Evolutionary conservation across 805 yeast species (phyloP), one percentile per base, ranked within the genome.

Genomic region (Kuraishia capsulata): DNA sequence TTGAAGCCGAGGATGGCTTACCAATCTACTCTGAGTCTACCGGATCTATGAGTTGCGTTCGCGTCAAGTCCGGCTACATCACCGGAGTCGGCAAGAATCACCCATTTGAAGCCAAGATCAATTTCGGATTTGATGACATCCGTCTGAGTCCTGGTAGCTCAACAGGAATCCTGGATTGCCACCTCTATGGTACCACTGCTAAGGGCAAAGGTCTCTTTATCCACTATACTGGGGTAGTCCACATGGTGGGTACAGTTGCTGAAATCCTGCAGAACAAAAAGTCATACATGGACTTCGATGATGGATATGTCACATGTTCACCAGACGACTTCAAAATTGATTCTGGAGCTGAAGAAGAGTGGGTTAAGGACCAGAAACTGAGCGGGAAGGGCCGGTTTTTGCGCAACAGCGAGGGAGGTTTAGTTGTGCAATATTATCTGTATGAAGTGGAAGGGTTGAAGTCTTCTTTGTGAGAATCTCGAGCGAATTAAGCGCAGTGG

Each of bases 361-460:
- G 86, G 86, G 67, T 69, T 14, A 44, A 59, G 32, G 51, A 57
- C 35, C 67, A 69, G 51, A 71, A 65, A 45, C 61, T 76, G 40
- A 36, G 75, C 18, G 85, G 81, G 17, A 73, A 68, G 51, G 85
- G 86, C 25, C 65, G 80, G 41, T 76, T 77, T 48, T 50, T 70
- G 35, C 64, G 78, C 47, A 72, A 69, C 43, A 61, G 53, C 3
- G 49, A 59, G 5, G 76, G 71, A 17, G 45, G 28, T 2, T 53
- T 74, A 41, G 65, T 57, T 43, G 82, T 78, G 30, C 82, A 78
- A 56, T 78, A 77, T 60, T 64, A 59, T 44, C 54, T 72, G 39
- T 73, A 70, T 45, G 58, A 66, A 21, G 49, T 56, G 43, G 61
- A 44, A 18, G 34, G 30, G 36, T 33, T 37, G 6, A 16, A 31